These are phyloP conservation scores for Kalanchoe fedtschenkoi DNA, from an alignment of 164 flowering plant genomes.

Conservation along the genomic window DNA sequence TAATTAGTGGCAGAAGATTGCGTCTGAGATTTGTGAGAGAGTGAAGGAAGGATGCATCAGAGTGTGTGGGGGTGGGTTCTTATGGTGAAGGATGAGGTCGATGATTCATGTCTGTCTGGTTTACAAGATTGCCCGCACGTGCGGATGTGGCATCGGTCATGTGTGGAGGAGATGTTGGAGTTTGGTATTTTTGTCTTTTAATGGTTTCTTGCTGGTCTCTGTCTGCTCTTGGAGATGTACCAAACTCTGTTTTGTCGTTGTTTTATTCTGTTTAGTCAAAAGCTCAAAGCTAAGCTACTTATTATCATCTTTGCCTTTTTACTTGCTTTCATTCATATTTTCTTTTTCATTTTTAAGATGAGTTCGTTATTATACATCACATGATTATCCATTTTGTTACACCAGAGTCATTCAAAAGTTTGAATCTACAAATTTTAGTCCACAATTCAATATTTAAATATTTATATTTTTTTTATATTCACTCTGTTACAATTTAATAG, in stretches of 20 bases:
- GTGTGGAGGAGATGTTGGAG: not conserved
- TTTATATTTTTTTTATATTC: too few species aligned
- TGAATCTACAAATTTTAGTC: too few species aligned
- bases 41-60: not conserved
- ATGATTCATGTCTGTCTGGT: not conserved
- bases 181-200: not conserved
- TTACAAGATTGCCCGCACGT: constrained; percentile 3
- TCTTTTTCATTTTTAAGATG: too few species aligned
- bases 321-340: too few species aligned
- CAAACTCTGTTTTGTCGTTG: not conserved
- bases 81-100: constrained; percentile 1
- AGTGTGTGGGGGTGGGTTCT: not conserved
- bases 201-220: not conserved
- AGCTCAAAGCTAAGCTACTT: too few species aligned
- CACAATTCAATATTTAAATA: too few species aligned
- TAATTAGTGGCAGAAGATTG: not conserved
- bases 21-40: not conserved
- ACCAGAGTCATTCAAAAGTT: too few species aligned
- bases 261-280: not conserved
- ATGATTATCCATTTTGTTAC: too few species aligned
- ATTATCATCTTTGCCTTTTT: too few species aligned
- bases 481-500: too few species aligned
- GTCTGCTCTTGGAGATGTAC: not conserved
- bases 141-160: not conserved
- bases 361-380: too few species aligned